Evolutionary conservation across 257 asterid genomes (phyloP).

Genomic region (Gentiana macrophylla): DNA sequence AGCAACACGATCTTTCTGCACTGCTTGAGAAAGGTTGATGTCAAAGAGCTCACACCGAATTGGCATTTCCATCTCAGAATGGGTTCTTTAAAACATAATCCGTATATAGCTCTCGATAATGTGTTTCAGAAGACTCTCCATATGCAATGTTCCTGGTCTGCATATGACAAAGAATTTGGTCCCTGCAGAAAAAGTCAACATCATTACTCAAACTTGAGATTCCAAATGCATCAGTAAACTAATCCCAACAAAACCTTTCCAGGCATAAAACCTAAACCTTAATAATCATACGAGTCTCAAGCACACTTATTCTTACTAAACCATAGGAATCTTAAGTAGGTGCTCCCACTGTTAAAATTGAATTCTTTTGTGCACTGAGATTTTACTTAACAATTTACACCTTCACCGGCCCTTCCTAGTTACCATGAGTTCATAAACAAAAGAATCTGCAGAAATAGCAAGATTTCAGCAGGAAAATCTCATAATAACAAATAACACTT

Average conservation of each 20-base stretch:
- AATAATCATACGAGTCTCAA: too few relatives aligned
- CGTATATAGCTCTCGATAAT: slow-evolving; percentile 69
- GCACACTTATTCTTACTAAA: too few relatives aligned
- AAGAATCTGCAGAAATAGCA: too few relatives aligned
- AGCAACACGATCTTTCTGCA: slow-evolving; percentile 81
- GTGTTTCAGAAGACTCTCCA: slow-evolving; percentile 78
- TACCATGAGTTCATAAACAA: too few relatives aligned
- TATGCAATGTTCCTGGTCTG: slow-evolving; percentile 65
- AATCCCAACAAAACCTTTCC: background rate
- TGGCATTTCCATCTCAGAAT: slow-evolving; percentile 99
- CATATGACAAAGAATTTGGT: slow-evolving; percentile 84
- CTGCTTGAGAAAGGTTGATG: slow-evolving; percentile 68
- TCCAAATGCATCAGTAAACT: background rate
- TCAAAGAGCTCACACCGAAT: slow-evolving; percentile 87
- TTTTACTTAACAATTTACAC: too few relatives aligned
- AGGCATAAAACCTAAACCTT: too few relatives aligned
- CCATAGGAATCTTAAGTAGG: too few relatives aligned
- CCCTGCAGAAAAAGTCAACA: slow-evolving; percentile 30
- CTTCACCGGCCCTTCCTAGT: too few relatives aligned
- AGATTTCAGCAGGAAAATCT: too few relatives aligned
- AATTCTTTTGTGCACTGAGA: too few relatives aligned
- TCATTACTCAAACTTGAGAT: background rate
- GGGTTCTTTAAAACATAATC: slow-evolving; percentile 93
- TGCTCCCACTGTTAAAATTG: too few relatives aligned
- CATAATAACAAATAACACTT: too few relatives aligned